These are phyloP conservation scores for Pistacia vera DNA, from an alignment of 345 rosid species.

Conservation along the genomic window DNA sequence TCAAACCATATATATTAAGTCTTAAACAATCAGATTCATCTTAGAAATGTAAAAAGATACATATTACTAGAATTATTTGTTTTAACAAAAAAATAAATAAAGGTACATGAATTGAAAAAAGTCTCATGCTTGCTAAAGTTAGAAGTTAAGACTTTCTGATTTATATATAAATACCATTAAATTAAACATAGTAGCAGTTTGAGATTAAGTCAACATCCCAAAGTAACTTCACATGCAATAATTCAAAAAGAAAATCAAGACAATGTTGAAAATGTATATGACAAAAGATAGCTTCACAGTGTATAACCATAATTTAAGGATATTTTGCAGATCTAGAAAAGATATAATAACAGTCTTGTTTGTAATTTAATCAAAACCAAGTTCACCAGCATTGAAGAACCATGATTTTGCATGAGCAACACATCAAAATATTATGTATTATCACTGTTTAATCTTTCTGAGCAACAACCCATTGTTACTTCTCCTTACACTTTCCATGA, in stretches of 20 bases:
- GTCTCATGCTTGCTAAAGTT: too few relatives aligned
- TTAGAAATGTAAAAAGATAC: too few relatives aligned
- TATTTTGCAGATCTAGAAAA: background rate
- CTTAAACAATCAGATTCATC: too few relatives aligned
- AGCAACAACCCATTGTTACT: background rate
- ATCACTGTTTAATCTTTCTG: background rate
- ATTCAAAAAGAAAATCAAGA: background rate
- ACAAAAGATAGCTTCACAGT: background rate
- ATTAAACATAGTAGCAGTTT: too few relatives aligned
- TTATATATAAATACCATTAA: too few relatives aligned
- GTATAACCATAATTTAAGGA: background rate
- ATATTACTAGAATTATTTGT: too few relatives aligned
- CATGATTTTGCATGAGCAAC: background rate
- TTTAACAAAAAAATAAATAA: too few relatives aligned
- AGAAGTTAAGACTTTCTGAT: too few relatives aligned
- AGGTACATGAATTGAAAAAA: too few relatives aligned
- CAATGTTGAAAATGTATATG: background rate
- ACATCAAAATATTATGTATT: background rate
- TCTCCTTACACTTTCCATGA: too few relatives aligned
- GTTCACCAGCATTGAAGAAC: background rate
- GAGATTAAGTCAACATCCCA: background rate
- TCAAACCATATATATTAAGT: too few relatives aligned
- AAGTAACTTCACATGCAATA: too few relatives aligned
- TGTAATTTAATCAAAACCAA: background rate
- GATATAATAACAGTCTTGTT: background rate